Conservation (phyloP, 2,329 filamentous ascomycete genomes). For the Dendryphion nanum region DNA sequence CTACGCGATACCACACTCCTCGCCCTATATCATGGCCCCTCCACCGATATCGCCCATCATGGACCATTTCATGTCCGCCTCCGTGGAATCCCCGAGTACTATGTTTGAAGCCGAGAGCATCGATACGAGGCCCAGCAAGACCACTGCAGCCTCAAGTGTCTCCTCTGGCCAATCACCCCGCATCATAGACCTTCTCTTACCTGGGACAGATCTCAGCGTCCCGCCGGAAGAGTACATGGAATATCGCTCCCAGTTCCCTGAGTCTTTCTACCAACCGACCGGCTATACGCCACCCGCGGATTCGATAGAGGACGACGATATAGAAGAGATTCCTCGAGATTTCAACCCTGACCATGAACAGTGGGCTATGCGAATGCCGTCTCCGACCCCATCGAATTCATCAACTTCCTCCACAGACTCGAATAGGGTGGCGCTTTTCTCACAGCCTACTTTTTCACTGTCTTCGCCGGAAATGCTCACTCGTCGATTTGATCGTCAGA, state of each 20-base stretch:
- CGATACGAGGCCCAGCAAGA: slow-evolving; percentile 20
- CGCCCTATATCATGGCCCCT: slow-evolving; percentile 6
- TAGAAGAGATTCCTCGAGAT: slow-evolving; percentile 56
- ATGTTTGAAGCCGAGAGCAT: slow-evolving; percentile 37
- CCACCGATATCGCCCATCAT: slow-evolving; percentile 26
- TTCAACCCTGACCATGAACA: slow-evolving; percentile 27
- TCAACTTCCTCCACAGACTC: slow-evolving; percentile 34
- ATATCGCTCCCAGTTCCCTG: slow-evolving; percentile 32
- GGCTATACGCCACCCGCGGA: slow-evolving; percentile 28
- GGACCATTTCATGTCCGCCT: slow-evolving; percentile 35
- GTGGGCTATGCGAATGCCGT: slow-evolving; percentile 41
- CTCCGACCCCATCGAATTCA: slow-evolving; percentile 34
- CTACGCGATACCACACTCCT: slow-evolving; percentile 2
- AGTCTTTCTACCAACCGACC: slow-evolving; percentile 32
- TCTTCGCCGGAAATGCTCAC: slow-evolving; percentile 62
- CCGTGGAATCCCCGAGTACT: slow-evolving; percentile 35
- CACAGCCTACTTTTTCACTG: slow-evolving; percentile 49
- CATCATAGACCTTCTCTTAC: slow-evolving; percentile 49
- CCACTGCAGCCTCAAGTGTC: slow-evolving; percentile 33
- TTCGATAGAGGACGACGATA: slow-evolving; percentile 45
- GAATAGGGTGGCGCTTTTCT: slow-evolving; percentile 26
- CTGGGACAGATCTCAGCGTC: slow-evolving; percentile 48
- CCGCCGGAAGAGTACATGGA: slow-evolving; percentile 38
- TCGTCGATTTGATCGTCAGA: slow-evolving; percentile 62
- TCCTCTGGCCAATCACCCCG: slow-evolving; percentile 49